Conservation (phyloP, 345 rosid genomes). For the Salix suchowensis region DNA sequence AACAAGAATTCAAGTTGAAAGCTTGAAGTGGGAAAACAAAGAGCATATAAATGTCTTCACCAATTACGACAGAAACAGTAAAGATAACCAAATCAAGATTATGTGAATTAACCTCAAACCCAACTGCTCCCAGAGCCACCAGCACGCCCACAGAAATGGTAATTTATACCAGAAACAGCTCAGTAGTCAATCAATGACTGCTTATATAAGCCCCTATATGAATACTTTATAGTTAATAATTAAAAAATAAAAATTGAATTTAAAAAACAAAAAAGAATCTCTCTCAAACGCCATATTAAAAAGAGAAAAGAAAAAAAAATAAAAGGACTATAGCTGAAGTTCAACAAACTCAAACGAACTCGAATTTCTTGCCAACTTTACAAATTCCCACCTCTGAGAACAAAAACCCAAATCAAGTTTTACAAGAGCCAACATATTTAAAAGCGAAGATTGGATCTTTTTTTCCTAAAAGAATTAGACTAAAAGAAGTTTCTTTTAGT, state of each 20-base stretch:
- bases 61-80: neutral
- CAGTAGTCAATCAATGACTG: neutral
- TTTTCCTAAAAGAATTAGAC: neutral
- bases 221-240: conserved; percentile 10
- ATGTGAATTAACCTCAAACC: neutral
- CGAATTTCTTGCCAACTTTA: neutral
- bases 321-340: neutral
- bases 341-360: neutral
- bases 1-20: conserved; percentile 1
- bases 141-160: conserved; percentile 4
- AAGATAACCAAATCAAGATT: neutral
- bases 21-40: neutral
- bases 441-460: neutral
- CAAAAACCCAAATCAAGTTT: conserved; percentile 11
- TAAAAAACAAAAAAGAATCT: neutral
- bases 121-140: neutral
- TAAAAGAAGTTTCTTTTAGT: no score
- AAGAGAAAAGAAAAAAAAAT: neutral
- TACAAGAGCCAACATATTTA: neutral
- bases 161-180: conserved; percentile 11
- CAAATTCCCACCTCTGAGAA: conserved; percentile 5
- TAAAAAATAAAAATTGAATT: conserved; percentile 1
- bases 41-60: neutral
- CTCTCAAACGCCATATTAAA: conserved; percentile 5
- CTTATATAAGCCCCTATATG: neutral